Base-by-base conservation (phyloP, 2,329 filamentous ascomycete species). In the Penicillium sp. region DNA sequence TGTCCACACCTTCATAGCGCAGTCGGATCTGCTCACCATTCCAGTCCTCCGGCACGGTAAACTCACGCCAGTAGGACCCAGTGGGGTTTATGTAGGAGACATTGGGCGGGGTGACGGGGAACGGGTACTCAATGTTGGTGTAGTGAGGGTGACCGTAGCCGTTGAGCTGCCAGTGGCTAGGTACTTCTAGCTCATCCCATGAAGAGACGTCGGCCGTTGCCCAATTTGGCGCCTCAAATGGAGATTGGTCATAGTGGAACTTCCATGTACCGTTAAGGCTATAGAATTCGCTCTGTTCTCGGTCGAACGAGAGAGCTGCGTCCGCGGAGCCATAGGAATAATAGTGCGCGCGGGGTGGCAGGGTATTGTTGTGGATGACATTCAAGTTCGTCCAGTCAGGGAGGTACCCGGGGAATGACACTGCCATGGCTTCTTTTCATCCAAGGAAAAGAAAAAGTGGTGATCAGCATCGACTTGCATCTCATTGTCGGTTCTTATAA, bases 1-100 rank as follows among this genome's bases (percentile, higher is more conserved):
- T 86, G 62, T 90, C 87, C 0, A 90, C 86, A 1, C 87, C 87
- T 51, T 90, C 87, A 56, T 89, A 90, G 10, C 87, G 77, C 19
- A 90, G 72, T 14, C 85, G 77, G 16, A 89, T 70, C 60, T 88
- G 84, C 40, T 71, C 66, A 9, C 72, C 74, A n/a, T 74, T 71
- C 74, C 79, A 82, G 7, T 72, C 67, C 2, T 70, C 51, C 0
- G 84, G 84, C 3, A 87, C 74, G 1, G 71, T 62, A 61, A 88
- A 87, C 3, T 68, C 72, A 9, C 79, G 79, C 13, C 80, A 73
- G 64, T 89, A 89, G 0, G 80, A 82, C 7, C 86, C 86, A 0
- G 84, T 87, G 3, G 84, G 83, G 51, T 89, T 89, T 46, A 86
- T 79, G 0, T 77, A 74, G 0, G 85, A 83, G 2, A 86, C 80